Conservation (phyloP, 1,284 basidiomycete species). For the Porodaedalea pini region DNA sequence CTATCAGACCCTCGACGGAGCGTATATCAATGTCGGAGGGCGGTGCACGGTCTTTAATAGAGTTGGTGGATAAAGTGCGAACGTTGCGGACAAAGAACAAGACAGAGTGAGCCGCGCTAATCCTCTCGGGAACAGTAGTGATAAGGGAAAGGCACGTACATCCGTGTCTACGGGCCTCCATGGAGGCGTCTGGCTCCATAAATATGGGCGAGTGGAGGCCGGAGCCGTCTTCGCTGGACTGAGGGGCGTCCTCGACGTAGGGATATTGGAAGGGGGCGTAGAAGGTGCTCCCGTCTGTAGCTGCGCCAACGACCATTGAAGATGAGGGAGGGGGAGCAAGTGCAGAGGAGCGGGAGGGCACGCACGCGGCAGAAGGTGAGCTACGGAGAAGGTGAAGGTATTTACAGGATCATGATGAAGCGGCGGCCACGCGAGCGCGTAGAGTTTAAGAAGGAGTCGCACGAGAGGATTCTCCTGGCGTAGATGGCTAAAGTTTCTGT, state of each 20-base stretch:
- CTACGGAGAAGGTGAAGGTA: slow-evolving; percentile 10
- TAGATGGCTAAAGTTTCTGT: slow-evolving; percentile 14
- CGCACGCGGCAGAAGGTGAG: slow-evolving; percentile 16
- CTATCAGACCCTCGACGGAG: slow-evolving; percentile 42
- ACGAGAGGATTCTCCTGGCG: neutral
- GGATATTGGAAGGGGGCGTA: slow-evolving; percentile 50
- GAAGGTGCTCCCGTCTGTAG: slow-evolving; percentile 48
- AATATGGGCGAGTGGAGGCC: slow-evolving; percentile 65
- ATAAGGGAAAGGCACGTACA: slow-evolving; percentile 32
- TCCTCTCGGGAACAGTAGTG: slow-evolving; percentile 6
- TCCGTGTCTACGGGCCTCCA: slow-evolving; percentile 44
- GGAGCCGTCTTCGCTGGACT: slow-evolving; percentile 69
- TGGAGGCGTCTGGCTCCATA: slow-evolving; percentile 23
- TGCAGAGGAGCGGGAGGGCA: slow-evolving; percentile 1
- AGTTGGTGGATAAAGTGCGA: slow-evolving; percentile 18
- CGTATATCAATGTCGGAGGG: slow-evolving; percentile 44
- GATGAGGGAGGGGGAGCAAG: neutral
- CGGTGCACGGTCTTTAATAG: slow-evolving; percentile 22
- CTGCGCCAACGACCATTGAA: slow-evolving; percentile 21
- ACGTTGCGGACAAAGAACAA: neutral
- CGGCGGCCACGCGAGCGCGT: slow-evolving; percentile 13
- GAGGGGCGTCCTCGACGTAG: slow-evolving; percentile 57
- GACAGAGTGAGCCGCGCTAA: neutral
- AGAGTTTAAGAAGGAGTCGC: slow-evolving; percentile 5
- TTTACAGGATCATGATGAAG: slow-evolving; percentile 5